A percentile compares a stretch with the other conserved stretches of the same genome.
Evolutionary conservation across 805 yeast species (phyloP).

Genomic region (Wickerhamiella nectarea): DNA sequence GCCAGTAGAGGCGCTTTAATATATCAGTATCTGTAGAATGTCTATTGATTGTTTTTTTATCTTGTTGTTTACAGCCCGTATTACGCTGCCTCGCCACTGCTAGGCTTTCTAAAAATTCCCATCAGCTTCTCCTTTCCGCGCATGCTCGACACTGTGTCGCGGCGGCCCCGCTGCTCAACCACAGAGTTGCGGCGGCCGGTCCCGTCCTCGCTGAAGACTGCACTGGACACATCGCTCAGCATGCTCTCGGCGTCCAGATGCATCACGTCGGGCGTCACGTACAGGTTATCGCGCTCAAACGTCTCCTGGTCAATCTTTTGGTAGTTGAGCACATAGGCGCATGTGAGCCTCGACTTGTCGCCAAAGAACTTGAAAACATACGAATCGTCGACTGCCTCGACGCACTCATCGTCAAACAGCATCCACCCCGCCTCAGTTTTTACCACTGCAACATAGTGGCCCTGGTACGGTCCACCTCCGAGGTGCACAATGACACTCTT

Average conservation of each 20-base stretch:
- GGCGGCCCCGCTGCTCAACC: background rate
- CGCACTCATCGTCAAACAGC: slow-evolving; percentile 88
- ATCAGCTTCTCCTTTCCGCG: slow-evolving; percentile 2
- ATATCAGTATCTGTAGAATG: too few species aligned
- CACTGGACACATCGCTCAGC: slow-evolving; percentile 3
- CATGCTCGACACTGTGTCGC: background rate
- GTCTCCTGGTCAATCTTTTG: slow-evolving; percentile 33
- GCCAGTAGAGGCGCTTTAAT: too few species aligned
- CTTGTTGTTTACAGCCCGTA: background rate
- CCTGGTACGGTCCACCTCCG: slow-evolving; percentile 97
- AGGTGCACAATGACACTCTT: slow-evolving; percentile 83
- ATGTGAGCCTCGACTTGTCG: slow-evolving; percentile 72
- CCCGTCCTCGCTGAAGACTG: slow-evolving; percentile 4
- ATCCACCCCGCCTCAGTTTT: slow-evolving; percentile 80
- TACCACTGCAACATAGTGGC: slow-evolving; percentile 82
- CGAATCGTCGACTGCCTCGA: slow-evolving; percentile 70
- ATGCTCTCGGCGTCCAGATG: slow-evolving; percentile 2
- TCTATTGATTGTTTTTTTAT: too few species aligned
- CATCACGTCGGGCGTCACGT: slow-evolving; percentile 8
- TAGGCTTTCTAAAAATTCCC: slow-evolving; percentile 3
- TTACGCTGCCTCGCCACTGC: background rate
- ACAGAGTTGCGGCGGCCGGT: background rate
- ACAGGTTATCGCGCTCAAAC: slow-evolving; percentile 9
- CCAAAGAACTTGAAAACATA: slow-evolving; percentile 82
- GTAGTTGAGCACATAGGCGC: slow-evolving; percentile 84